Evolutionary conservation across 2,329 filamentous ascomycete species (phyloP), one percentile per base, ranked within the genome.

Genomic region (Ophiostoma himal-ulmi): DNA sequence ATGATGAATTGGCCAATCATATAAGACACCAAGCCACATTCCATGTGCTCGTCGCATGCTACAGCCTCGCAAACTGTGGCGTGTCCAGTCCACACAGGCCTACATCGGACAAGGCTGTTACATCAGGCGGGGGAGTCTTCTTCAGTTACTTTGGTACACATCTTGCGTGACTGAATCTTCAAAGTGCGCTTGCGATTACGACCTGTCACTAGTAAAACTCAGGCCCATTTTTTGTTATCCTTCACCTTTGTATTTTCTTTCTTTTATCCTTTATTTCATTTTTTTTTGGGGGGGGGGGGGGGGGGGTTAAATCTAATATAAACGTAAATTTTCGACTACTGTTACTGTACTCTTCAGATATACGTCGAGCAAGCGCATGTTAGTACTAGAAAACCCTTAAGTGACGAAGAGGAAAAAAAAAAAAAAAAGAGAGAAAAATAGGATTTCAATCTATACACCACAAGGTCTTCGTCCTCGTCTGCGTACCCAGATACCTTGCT

Each of bases 61-160:
- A 17, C 62, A 65, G 62, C 62, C 62, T 65, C 20, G 62, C 62
- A 39, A 34, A 6, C 0, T 62, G 57, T 62, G 57, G 57, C 57
- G 57, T 8, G 14, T 13, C n/a, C 2, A 8, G n/a, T 10, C 52
- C 1, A 3, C 11, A 64, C 26, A 36, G 26, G 62, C 62, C 62
- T 65, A 65, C 34, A 65, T 65, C 62, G 62, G 62, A 65, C 62
- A 22, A 65, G 62, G 62, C 62, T 65, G 22, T 65, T 20, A 57
- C n/a, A 26, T 22, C 22, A 57, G 52, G 17, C 36, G 5, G 54
- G 54, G n/a, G 11, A 17, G 1, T n/a, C 2, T n/a, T 8, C 13
- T 37, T 14, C 17, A 64, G 22, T 10, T 34, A 64, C 26, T 64
- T 64, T 7, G 52, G 52, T 57, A 57, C 52, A 64, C 13, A 4